Evolutionary conservation across 768 basidiomycete genomes (phyloP), one percentile per base, ranked within the genome.

Genomic region (Lyophyllum atratum): DNA sequence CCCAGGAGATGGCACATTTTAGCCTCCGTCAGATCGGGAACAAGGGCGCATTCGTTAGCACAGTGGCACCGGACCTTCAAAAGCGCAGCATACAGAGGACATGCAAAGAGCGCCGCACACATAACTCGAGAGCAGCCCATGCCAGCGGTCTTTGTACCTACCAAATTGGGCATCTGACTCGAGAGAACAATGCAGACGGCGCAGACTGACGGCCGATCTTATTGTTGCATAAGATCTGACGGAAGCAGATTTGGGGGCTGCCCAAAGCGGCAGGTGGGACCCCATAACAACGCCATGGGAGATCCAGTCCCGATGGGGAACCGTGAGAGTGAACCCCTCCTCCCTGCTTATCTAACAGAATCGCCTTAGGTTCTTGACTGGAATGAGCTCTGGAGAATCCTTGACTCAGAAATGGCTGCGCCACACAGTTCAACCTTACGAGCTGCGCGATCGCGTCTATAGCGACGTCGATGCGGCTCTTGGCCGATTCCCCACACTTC

Each of bases 391-490:
- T 49, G 31, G 51, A 24, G 66, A 73, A 51, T 69, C 77, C 1
- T 74, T 81, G 60, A 81, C 78, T 6, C 78, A 76, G 63, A 76
- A 74, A 68, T 93, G 91, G 91, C 79, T 93, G 58, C 79, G 82
- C 25, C 81, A 89, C 60, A 84, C 86, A 60, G 74, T 82, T 56
- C 76, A 74, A 59, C 67, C 82, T 22, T 95, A 95, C 65, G 64
- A 73, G 2, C 66, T 79, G 50, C 69, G 64, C 21, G 83, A 87
- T 54, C 78, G 82, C 49, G 83, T 92, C 49, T 87, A 80, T 60
- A 64, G 76, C 7, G 86, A 95, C 69, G 74, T 89, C 57, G 83
- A 88, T 68, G 69, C 78, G 11, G 77, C 74, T n/a, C 82, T 95
- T 52, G 58, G 70, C 28, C 75, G 78, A 54, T 81, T 77, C 64